Evolutionary conservation across 169 alveolate genomes (phyloP).

Genomic region (Theileria orientalis): DNA sequence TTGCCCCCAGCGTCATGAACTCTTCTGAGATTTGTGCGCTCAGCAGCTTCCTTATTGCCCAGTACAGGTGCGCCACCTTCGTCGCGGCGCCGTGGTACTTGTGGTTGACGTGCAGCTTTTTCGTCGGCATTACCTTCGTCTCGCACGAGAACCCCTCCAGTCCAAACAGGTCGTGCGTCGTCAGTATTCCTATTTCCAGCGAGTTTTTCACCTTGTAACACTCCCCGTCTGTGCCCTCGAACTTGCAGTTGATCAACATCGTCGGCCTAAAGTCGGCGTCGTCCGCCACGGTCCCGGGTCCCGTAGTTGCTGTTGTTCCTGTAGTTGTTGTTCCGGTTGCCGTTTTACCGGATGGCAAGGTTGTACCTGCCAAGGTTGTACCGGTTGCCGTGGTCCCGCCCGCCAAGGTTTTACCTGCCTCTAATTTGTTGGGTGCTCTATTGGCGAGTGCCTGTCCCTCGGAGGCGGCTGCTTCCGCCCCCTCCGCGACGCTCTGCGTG

Average conservation of each 20-base stretch:
- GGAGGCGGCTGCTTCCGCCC: conserved; percentile 19
- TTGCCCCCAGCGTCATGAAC: conserved; percentile 23
- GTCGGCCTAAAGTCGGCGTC: background rate
- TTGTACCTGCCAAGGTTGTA: too few relatives aligned
- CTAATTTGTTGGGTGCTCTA: background rate
- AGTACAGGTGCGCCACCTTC: conserved; percentile 61
- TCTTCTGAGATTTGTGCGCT: conserved; percentile 41
- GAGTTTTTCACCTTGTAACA: conserved; percentile 37
- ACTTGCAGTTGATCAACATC: background rate
- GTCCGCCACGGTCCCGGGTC: background rate
- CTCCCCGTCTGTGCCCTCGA: conserved; percentile 30
- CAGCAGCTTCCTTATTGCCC: conserved; percentile 59
- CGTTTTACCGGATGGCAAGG: too few relatives aligned
- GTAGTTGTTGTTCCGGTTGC: too few relatives aligned
- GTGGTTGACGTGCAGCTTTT: conserved; percentile 36
- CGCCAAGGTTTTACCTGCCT: background rate
- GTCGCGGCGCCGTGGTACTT: conserved; percentile 28
- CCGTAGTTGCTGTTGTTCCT: too few relatives aligned
- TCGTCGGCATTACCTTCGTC: conserved; percentile 62
- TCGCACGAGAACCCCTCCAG: conserved; percentile 64
- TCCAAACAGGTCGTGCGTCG: conserved; percentile 60
- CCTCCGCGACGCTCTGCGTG: background rate
- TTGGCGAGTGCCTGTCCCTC: conserved; percentile 12
- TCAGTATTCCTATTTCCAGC: conserved; percentile 49
- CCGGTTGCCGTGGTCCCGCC: too few relatives aligned